Evolutionary conservation across 1,139 yeast genomes (phyloP).

Genomic region (Geotrichum phurueaensis): DNA sequence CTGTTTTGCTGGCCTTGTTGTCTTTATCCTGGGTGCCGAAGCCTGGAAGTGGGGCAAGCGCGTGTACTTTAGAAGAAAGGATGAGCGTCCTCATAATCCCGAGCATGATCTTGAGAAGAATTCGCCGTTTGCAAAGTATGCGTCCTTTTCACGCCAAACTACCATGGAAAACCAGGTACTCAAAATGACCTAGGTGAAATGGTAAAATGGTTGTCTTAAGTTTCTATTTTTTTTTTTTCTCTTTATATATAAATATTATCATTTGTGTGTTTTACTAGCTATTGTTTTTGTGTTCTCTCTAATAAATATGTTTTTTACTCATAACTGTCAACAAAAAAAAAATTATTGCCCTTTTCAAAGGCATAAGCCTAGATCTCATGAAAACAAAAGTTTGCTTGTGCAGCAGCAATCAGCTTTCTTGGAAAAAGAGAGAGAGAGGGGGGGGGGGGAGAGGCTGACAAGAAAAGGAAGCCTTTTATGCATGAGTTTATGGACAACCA

Average conservation of each 20-base stretch:
- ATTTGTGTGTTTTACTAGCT: not conserved
- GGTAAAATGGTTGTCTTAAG: not conserved
- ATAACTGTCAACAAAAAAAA: not conserved
- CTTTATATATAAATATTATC: not conserved
- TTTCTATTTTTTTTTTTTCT: not conserved
- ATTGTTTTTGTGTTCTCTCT: not conserved
- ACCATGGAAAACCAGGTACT: slow-evolving; percentile 28
- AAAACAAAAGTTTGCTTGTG: too few species aligned
- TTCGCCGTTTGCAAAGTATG: slow-evolving; percentile 60
- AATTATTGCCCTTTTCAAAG: not conserved
- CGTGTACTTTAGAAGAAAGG: slow-evolving; percentile 41
- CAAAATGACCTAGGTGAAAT: not conserved
- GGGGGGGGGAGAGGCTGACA: too few species aligned
- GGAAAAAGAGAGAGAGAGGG: too few species aligned
- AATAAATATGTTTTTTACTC: not conserved
- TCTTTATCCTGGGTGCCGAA: slow-evolving; percentile 59
- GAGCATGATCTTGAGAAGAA: slow-evolving; percentile 58
- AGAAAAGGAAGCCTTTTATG: too few species aligned
- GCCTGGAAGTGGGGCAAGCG: slow-evolving; percentile 65
- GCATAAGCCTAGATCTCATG: not conserved
- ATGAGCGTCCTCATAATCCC: slow-evolving; percentile 44
- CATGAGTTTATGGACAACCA: too few species aligned
- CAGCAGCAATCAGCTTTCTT: too few species aligned
- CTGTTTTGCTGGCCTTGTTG: slow-evolving; percentile 56
- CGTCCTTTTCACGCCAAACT: slow-evolving; percentile 49